Evolutionary conservation across 1,284 basidiomycete species (phyloP).

Genomic region (Rhodotorula sp.): DNA sequence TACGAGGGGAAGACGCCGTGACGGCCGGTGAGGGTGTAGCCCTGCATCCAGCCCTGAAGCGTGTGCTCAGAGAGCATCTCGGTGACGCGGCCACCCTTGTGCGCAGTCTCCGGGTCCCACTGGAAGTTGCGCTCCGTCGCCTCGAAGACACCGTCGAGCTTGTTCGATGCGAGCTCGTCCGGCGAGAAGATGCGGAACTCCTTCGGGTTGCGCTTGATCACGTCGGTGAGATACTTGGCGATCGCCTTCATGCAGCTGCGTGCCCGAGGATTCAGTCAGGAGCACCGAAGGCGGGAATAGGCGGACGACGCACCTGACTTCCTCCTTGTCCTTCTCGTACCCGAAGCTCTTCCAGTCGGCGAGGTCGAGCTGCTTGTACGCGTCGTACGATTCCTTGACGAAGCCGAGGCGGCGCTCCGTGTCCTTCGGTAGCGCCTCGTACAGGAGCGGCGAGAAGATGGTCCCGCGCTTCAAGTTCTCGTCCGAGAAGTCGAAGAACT

Average conservation of each 20-base stretch:
- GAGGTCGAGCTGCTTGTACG: slow-evolving; percentile 63
- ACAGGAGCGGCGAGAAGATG: slow-evolving; percentile 55
- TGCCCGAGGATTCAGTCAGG: no score
- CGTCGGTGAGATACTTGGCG: slow-evolving; percentile 59
- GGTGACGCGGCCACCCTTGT: slow-evolving; percentile 71
- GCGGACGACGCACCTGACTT: slow-evolving; percentile 52
- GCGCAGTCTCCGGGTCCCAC: slow-evolving; percentile 66
- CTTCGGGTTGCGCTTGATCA: slow-evolving; percentile 64
- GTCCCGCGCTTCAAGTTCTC: slow-evolving; percentile 50
- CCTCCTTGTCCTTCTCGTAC: slow-evolving; percentile 61
- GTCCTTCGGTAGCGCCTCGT: slow-evolving; percentile 61
- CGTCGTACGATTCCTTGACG: slow-evolving; percentile 66
- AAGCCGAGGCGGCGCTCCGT: slow-evolving; percentile 65
- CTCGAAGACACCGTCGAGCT: slow-evolving; percentile 75
- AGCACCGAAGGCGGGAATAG: neutral
- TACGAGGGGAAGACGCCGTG: slow-evolving; percentile 84
- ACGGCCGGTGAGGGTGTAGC: slow-evolving; percentile 58
- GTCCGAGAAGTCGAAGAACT: slow-evolving; percentile 46
- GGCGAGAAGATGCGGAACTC: slow-evolving; percentile 88
- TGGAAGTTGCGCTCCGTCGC: slow-evolving; percentile 66
- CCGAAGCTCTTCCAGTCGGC: slow-evolving; percentile 66
- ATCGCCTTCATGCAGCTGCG: slow-evolving; percentile 71
- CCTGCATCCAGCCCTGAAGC: slow-evolving; percentile 63
- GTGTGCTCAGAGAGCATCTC: slow-evolving; percentile 82
- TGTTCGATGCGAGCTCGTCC: slow-evolving; percentile 85